Base-by-base conservation (phyloP, 2,329 filamentous ascomycete species). In the Alternaria burnsii region DNA sequence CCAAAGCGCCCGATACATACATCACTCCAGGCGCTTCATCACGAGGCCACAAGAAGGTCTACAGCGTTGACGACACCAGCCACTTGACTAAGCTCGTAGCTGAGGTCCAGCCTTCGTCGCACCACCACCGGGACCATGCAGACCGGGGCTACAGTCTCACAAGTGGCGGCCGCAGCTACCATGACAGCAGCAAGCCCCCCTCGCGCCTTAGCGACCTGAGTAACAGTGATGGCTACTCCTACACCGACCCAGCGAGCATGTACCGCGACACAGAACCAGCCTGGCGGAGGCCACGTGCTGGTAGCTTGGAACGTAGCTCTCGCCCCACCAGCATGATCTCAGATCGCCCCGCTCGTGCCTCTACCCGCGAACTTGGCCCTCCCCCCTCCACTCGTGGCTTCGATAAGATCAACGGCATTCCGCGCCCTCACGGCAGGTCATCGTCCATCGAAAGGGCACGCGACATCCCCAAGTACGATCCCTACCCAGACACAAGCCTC, bases 321-420 rank as follows among this genome's bases (percentile, higher is more conserved):
- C 78, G 82, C n/a, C 82, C 82, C 12, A 73, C 74, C 41, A 84
- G 82, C 71, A 75, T 83, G 72, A 68, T 82, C 9, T 66, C 80
- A 40, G 78, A 80, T 34, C 78, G 67, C 44, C 75, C 61, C 51
- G 69, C 69, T 18, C 79, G 74, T 67, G 78, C 47, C 47, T 80
- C 76, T n/a, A 62, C 68, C 18, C 73, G 77, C 34, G 77, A 78
- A 48, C 70, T 76, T 2, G 75, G 75, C 16, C 90, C 90, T 2
- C 91, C 91, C 10, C 89, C 89, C 5, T 87, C 88, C 5, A 91
- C 88, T 3, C 83, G 89, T 67, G 90, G 89, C 0, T 87, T 93
- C 65, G 90, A 92, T 68, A 91, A 87, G 77, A 86, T 91, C 64
- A 86, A 86, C 67, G 66, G 55, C 52, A 55, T 74, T 24, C 61